phyloP scores from a whole-genome alignment of 202 grass and related monocot genomes.

The Elaeis oleifera region DNA sequence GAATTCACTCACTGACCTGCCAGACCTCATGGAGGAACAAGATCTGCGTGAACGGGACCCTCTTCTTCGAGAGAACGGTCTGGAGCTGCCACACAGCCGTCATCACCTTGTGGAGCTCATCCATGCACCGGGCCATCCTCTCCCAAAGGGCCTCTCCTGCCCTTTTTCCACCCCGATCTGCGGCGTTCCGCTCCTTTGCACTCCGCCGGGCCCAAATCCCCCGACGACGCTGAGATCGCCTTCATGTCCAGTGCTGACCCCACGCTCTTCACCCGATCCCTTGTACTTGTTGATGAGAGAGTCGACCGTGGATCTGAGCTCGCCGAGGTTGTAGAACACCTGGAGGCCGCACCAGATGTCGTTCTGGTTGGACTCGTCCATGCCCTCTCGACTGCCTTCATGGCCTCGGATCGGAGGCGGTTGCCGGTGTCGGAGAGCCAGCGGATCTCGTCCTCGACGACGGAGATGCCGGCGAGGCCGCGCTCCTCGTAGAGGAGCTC shows the following conservation, averaged over 20 bases:
- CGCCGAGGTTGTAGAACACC: constrained; percentile 94
- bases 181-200: constrained; percentile 91
- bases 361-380: constrained; percentile 85
- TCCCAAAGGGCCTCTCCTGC: constrained; percentile 87
- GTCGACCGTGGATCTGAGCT: constrained; percentile 73
- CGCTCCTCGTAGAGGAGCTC: constrained; percentile 82
- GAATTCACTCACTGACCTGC: constrained; percentile 41
- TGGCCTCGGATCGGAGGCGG: constrained; percentile 65
- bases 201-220: constrained; percentile 68
- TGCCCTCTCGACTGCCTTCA: constrained; percentile 58
- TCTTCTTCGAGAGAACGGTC: constrained; percentile 86
- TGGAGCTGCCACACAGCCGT: constrained; percentile 91
- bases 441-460: constrained; percentile 82
- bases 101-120: constrained; percentile 60
- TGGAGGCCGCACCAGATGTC: constrained; percentile 93
- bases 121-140: constrained; percentile 88
- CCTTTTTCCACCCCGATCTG: constrained; percentile 85
- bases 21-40: constrained; percentile 96
- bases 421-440: constrained; percentile 50
- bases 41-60: constrained; percentile 86
- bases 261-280: constrained; percentile 70
- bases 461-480: constrained; percentile 68
- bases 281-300: constrained; percentile 67
- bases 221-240: constrained; percentile 62
- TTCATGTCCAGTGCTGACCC: constrained; percentile 81